These are phyloP conservation scores for Aaosphaeria pasadenensis DNA, from an alignment of 2,329 filamentous ascomycete species.

Conservation along the genomic window DNA sequence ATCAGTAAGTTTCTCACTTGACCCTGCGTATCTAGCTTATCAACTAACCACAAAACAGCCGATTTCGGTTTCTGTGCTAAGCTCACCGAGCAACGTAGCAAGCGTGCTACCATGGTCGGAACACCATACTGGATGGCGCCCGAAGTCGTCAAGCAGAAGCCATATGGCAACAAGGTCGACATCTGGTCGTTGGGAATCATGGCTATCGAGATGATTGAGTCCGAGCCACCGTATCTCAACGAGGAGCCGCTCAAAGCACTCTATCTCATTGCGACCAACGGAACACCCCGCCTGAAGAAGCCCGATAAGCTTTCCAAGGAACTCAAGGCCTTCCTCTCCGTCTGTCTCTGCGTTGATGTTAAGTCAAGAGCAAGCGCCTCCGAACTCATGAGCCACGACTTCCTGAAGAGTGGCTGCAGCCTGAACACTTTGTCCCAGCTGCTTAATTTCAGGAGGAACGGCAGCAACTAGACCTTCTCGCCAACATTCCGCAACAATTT, in stretches of 20 bases:
- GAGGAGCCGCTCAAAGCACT: constrained; percentile 96
- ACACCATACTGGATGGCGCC: constrained; percentile 99
- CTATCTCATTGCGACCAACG: constrained; percentile 96
- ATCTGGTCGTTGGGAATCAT: constrained; percentile 99
- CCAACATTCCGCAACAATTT: not conserved
- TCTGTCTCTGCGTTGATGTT: constrained; percentile 95
- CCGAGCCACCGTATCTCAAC: constrained; percentile 95
- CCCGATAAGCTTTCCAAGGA: constrained; percentile 97
- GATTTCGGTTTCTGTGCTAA: constrained; percentile 99
- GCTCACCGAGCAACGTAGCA: constrained; percentile 92
- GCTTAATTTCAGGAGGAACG: constrained; percentile 76
- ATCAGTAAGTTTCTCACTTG: constrained; percentile 68
- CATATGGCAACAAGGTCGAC: constrained; percentile 96
- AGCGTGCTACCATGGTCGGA: constrained; percentile 98
- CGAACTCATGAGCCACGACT: constrained; percentile 88
- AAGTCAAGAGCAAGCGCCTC: constrained; percentile 88
- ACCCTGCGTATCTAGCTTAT: constrained; percentile 1
- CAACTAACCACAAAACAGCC: constrained; percentile 54
- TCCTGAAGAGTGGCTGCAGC: constrained; percentile 87
- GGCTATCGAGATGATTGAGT: constrained; percentile 99
- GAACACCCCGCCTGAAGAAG: constrained; percentile 94
- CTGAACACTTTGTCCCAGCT: constrained; percentile 80
- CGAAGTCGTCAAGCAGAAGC: constrained; percentile 98
- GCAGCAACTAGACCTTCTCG: constrained; percentile 39
- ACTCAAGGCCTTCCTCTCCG: constrained; percentile 92